Base-by-base conservation (phyloP, 2,329 filamentous ascomycete species). In the Fusarium praegraminearum region DNA sequence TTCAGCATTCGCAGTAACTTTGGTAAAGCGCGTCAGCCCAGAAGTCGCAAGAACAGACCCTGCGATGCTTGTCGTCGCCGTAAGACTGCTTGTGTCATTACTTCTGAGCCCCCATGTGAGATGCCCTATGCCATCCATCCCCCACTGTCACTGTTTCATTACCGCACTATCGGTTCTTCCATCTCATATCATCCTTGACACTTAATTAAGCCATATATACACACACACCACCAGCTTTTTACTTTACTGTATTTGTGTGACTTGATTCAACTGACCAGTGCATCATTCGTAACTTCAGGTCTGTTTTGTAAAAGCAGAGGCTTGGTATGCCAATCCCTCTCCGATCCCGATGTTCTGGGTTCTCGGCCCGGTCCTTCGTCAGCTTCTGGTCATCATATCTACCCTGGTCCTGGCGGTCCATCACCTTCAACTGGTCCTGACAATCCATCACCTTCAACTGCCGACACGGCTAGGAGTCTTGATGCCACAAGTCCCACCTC, bases 1-100 rank as follows among this genome's bases (percentile, higher is more conserved):
- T 82, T 82, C 70, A 79, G 76, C 62, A 78, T 82, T 52, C 78
- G 80, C 61, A 82, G 80, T 72, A 79, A 79, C 64, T 82, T 82
- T 70, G 81, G 81, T 61, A 75, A 74, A 45, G 76, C 81, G 22
- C 73, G 81, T 51, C 76, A 79, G 69, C 79, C 78, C 35, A 72
- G 82, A 57, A 84, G 83, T 71, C 80, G 82, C 60, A 84, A 84
- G 73, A 82, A 81, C 59, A 78, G 81, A 28, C 83, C 83, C 3
- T 84, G 83, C 63, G 83, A 84, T 72, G 77, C 78, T 13, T 84
- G 83, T 65, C 80, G 82, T 11, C 76, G 76, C 47, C 76, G 83
- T 20, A 84, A 84, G 74, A 83, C 82, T 43, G 83, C 81, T n/a
- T 84, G 82, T 69, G 79, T 84, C 10, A 84, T 84, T 57, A 78